Base-by-base conservation (phyloP, 305 asterid species). In the Nicotiana rustica region DNA sequence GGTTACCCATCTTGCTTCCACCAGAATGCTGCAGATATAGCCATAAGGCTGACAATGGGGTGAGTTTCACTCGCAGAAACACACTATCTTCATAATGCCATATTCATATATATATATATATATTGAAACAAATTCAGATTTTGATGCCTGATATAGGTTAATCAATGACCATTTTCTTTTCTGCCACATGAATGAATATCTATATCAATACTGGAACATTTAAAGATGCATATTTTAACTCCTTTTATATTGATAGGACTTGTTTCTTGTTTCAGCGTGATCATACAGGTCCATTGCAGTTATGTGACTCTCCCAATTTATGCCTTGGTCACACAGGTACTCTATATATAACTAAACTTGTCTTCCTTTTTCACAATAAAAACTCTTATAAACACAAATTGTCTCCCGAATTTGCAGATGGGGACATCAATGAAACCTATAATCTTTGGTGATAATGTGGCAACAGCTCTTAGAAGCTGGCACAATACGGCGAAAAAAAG, bases 261-360 rank as follows among this genome's bases (percentile, higher is more conserved):
- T 10, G 8, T 17, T 31, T n/a, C 19, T 18, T 77, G 41, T 66
- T 55, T 47, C 68, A 92, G 97, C 66, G 83, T 90, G 41, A 15
- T 89, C 31, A 84, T 89, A 29, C 97, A 92, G 65, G 41, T 91
- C 83, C 69, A 91, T 4, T 90, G 97, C 85, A 92, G 97, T 87
- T 92, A 92, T 75, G 92, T 91, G 29, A 92, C 95, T 68, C 97
- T 92, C 33, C 97, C 97, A 36, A 91, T 92, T 13, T 91, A 92
- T 77, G 95, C 97, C 86, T 84, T 92, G 59, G 97, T 92, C 62
- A 90, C 91, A 47, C 97, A 90, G 91, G 95, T 92, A 81, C 67
- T 13, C 19, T 21, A 33, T 14, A 44, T 21, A 33, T 14, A 44
- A 12, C 44, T 66, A 38, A 33, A 67, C n/a, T 55, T 0, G 17